These are phyloP conservation scores for Rutstroemia sp. DNA, from an alignment of 2,329 filamentous ascomycete genomes.

Conservation along the genomic window DNA sequence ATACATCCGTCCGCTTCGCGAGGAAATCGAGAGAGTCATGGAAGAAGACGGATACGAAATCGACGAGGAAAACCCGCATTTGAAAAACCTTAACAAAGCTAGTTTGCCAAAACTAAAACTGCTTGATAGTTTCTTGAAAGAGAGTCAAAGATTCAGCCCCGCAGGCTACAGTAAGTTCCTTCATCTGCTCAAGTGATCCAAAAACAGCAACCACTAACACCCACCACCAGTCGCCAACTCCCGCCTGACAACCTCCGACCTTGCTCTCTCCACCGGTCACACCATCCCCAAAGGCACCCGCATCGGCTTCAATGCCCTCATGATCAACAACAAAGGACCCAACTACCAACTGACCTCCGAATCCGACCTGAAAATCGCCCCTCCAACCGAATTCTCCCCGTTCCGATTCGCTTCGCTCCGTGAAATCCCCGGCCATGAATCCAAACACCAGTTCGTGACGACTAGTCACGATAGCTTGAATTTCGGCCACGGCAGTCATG, in stretches of 20 bases:
- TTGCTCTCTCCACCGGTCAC: background rate
- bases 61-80: conserved; percentile 33
- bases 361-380: background rate
- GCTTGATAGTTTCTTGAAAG: conserved; percentile 37
- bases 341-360: background rate
- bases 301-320: background rate
- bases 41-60: conserved; percentile 37
- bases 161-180: background rate
- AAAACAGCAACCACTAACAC: background rate
- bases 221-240: background rate
- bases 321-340: background rate
- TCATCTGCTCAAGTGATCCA: background rate
- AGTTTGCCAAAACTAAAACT: conserved; percentile 25
- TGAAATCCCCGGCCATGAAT: background rate
- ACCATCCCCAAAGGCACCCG: background rate
- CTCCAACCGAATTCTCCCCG: background rate
- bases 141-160: conserved; percentile 33
- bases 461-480: background rate
- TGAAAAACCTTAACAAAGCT: conserved; percentile 26
- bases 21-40: conserved; percentile 24
- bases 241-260: background rate
- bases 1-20: conserved; percentile 26
- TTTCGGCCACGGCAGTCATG: conserved; percentile 1
- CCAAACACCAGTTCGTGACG: background rate
- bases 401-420: background rate